Base-by-base conservation (phyloP, 2,329 filamentous ascomycete genomes). In the Teratosphaeria gauchensis region DNA sequence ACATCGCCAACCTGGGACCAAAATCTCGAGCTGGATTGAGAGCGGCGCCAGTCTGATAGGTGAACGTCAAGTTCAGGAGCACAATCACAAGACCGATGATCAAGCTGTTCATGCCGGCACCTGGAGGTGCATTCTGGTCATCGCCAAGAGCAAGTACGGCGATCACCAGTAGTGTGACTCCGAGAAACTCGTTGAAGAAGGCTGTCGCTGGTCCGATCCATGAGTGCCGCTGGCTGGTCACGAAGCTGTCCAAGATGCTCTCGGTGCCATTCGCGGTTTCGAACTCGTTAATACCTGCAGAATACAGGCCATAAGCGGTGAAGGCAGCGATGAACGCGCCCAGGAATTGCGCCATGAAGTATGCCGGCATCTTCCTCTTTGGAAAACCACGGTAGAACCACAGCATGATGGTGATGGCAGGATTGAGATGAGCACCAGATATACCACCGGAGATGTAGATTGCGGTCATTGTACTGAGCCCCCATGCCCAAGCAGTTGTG, bases 21-120 rank as follows among this genome's bases (percentile, higher is more conserved):
- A 81, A 74, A 67, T 82, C 80, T 9, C 78, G 73, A 12, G 76
- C 74, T 0, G 79, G 78, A 38, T 81, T 81, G 60, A 81, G 68
- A 0, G 76, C 76, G 0, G 74, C 73, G 9, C 79, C 78, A 0
- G 78, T 80, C 52, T 79, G 77, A 62, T 74, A 77, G 0, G 74
- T 71, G 59, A 81, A 78, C 3, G 72, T 71, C 65, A 75, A 73
- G 7, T 64, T 70, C 11, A 73, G 66, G 46, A 63, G 62, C 0
- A 68, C 69, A 54, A 75, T 72, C 8, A 79, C 68, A 0, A 80
- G 69, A 1, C 78, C 78, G 28, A 81, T 68, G 53, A 81, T 74
- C 38, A 81, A 74, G 0, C 79, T 74, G 64, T 77, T 78, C 78
- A 81, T 80, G 31, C 78, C 78, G 0, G 78, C 77, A 3, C 78